These are phyloP conservation scores for Prunus kanzakura DNA, from an alignment of 306 rosid genomes.

Conservation along the genomic window DNA sequence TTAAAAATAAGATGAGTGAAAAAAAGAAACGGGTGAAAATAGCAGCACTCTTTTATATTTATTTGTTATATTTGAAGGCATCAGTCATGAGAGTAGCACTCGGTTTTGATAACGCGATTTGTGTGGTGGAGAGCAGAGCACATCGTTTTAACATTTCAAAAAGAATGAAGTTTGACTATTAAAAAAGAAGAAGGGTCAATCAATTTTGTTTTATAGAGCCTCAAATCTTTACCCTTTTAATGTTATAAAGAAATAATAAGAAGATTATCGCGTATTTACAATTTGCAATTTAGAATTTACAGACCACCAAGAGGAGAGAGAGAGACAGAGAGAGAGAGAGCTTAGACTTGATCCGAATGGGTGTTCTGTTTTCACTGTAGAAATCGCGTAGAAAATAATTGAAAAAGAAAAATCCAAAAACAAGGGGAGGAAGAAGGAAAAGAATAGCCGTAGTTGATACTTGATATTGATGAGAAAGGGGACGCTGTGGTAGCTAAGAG, in stretches of 20 bases:
- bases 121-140: not conserved
- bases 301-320: not conserved
- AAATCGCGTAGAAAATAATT: not conserved
- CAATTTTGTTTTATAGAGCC: not conserved
- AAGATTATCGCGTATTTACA: not conserved
- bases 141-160: not conserved
- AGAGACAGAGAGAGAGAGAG: not conserved
- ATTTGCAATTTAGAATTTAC: not conserved
- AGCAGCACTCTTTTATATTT: too few species aligned
- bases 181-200: not conserved
- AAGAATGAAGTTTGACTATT: conserved; percentile 1
- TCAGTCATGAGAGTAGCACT: not conserved
- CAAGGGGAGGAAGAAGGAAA: not conserved
- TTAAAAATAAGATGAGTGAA: too few species aligned
- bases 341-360: not conserved
- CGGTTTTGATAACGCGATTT: not conserved
- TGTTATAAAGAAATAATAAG: not conserved
- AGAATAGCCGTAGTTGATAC: not conserved
- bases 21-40: too few species aligned
- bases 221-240: too few species aligned
- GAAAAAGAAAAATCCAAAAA: not conserved
- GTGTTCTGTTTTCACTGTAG: not conserved
- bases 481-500: not conserved
- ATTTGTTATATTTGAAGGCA: too few species aligned
- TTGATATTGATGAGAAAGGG: not conserved